Evolutionary conservation across 805 yeast species (phyloP).

Genomic region (Saccharomycopsis capsularis): DNA sequence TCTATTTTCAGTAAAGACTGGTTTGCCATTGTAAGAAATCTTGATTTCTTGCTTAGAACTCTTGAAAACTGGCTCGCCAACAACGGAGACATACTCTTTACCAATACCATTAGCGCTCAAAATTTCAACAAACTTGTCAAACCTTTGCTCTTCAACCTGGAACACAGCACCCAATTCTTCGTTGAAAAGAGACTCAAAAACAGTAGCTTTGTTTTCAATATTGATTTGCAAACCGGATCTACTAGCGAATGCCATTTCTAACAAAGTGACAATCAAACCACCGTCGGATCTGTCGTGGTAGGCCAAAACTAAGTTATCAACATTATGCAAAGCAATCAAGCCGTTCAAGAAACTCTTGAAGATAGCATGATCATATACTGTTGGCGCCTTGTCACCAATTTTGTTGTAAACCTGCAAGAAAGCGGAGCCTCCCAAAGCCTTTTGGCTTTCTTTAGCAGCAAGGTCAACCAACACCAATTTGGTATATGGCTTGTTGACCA

Average conservation of each 20-base stretch:
- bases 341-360: constrained; percentile 68
- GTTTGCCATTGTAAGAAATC: constrained; percentile 40
- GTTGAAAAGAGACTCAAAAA: constrained; percentile 60
- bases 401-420: constrained; percentile 88
- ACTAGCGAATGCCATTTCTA: constrained; percentile 97
- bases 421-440: constrained; percentile 87
- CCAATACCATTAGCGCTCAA: constrained; percentile 56
- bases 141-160: constrained; percentile 60
- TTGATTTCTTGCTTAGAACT: constrained; percentile 41
- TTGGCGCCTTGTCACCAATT: constrained; percentile 78
- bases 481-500: constrained; percentile 48
- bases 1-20: constrained; percentile 50
- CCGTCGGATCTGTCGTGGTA: constrained; percentile 98
- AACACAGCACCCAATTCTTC: constrained; percentile 96
- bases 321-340: constrained; percentile 62
- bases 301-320: constrained; percentile 57
- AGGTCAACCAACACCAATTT: constrained; percentile 76
- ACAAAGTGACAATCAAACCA: constrained; percentile 76
- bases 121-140: constrained; percentile 46
- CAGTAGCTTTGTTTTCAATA: constrained; percentile 35
- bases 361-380: constrained; percentile 59
- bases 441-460: constrained; percentile 42
- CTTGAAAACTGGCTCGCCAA: constrained; percentile 63
- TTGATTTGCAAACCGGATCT: constrained; percentile 71
- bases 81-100: constrained; percentile 43